These are phyloP conservation scores for Pichia paraexigua DNA, from an alignment of 805 yeast genomes.

Conservation along the genomic window DNA sequence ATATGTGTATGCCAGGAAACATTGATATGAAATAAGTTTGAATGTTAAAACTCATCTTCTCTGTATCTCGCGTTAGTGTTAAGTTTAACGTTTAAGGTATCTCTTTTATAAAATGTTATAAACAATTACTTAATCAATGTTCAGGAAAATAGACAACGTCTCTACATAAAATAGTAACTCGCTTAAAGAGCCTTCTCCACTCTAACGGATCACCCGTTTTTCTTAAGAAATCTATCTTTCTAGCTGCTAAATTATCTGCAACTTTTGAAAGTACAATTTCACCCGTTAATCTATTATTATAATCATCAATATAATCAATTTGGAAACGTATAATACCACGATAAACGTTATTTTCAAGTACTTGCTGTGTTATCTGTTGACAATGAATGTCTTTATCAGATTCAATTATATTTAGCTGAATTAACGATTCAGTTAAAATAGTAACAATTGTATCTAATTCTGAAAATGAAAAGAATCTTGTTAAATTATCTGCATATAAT, in stretches of 20 bases:
- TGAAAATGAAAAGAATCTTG: constrained; percentile 42
- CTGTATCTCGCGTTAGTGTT: background rate
- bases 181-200: constrained; percentile 62
- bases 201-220: constrained; percentile 63
- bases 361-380: constrained; percentile 15
- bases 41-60: background rate
- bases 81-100: background rate
- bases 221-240: constrained; percentile 47
- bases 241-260: constrained; percentile 31
- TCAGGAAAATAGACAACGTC: constrained; percentile 37
- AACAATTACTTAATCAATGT: background rate
- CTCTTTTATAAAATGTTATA: too few relatives aligned
- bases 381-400: constrained; percentile 15
- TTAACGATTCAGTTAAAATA: constrained; percentile 34
- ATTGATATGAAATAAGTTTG: too few relatives aligned
- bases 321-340: constrained; percentile 31
- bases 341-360: constrained; percentile 23
- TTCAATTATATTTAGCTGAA: constrained; percentile 33
- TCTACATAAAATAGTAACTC: constrained; percentile 47
- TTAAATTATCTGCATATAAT: constrained; percentile 36
- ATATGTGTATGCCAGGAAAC: too few relatives aligned
- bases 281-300: constrained; percentile 40
- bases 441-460: constrained; percentile 38
- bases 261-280: constrained; percentile 35
- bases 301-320: constrained; percentile 36